Percentiles rank a stretch among this genome's conserved stretches.
Conservation (phyloP, 2,329 filamentous ascomycete species). For the Tolypocladium inflatum region DNA sequence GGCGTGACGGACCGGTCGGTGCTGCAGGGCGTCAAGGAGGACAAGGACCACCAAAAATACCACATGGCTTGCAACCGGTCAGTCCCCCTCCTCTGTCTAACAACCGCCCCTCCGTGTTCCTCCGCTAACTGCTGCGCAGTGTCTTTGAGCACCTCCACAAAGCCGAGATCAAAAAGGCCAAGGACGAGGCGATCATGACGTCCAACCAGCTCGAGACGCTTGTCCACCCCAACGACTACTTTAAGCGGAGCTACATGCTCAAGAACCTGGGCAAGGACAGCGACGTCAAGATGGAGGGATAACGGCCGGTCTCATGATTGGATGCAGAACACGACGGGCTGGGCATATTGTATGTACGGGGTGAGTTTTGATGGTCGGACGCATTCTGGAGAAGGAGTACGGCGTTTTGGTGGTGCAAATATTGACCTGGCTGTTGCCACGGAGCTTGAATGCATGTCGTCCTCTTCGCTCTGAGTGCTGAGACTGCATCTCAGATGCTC, state of each 20-base stretch:
- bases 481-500: no score
- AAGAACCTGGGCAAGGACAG: constrained; percentile 60
- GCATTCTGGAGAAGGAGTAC: background rate
- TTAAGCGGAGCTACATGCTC: constrained; percentile 84
- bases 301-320: constrained; percentile 8
- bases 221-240: constrained; percentile 95
- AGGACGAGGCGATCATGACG: constrained; percentile 63
- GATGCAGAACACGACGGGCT: constrained; percentile 6
- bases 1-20: constrained; percentile 73
- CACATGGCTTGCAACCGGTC: constrained; percentile 93
- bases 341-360: background rate
- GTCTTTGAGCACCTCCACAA: constrained; percentile 89
- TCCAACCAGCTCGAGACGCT: constrained; percentile 83
- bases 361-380: background rate
- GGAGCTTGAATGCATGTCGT: background rate
- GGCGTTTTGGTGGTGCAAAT: background rate
- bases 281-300: constrained; percentile 50
- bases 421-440: background rate
- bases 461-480: no score
- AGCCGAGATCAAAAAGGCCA: constrained; percentile 64
- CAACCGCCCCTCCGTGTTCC: background rate
- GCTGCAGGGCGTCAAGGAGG: constrained; percentile 73
- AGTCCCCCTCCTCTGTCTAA: constrained; percentile 10
- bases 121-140: constrained; percentile 21
- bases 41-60: constrained; percentile 79